These are phyloP conservation scores for Mycena floridula DNA, from an alignment of 768 basidiomycete genomes.

Conservation along the genomic window DNA sequence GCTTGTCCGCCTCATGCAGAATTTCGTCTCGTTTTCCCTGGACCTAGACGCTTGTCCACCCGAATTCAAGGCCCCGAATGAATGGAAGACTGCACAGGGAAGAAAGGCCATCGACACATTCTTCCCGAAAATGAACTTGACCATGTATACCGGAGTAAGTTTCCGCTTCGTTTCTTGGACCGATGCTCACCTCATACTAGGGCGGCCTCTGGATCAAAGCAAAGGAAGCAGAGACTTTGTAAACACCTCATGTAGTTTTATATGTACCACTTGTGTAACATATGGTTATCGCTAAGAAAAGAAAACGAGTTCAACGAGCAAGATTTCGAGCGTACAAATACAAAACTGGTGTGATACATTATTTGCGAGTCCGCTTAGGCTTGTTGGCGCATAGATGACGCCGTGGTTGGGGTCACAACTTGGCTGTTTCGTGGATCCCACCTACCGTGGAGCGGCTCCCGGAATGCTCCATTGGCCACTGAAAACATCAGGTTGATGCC, in stretches of 20 bases:
- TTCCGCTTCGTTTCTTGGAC: background rate
- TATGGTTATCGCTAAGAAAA: too few species aligned
- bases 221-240: conserved; percentile 26
- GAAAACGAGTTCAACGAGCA: too few species aligned
- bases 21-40: conserved; percentile 42
- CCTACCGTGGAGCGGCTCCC: conserved; percentile 56
- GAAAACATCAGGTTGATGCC: conserved; percentile 47
- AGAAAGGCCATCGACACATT: conserved; percentile 46
- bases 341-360: too few species aligned
- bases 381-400: too few species aligned
- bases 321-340: too few species aligned
- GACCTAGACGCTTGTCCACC: conserved; percentile 40
- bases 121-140: conserved; percentile 47
- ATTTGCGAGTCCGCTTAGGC: too few species aligned
- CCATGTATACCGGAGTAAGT: conserved; percentile 45
- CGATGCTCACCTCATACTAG: conserved; percentile 15
- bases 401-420: background rate
- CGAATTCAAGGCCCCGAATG: conserved; percentile 36
- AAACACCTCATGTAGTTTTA: too few species aligned
- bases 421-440: conserved; percentile 44
- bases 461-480: conserved; percentile 50
- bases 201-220: conserved; percentile 52
- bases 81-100: conserved; percentile 39
- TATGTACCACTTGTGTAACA: too few species aligned
- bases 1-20: conserved; percentile 56